Conservation (phyloP, 116 monocot genomes). For the Papilionanthe hybrid region DNA sequence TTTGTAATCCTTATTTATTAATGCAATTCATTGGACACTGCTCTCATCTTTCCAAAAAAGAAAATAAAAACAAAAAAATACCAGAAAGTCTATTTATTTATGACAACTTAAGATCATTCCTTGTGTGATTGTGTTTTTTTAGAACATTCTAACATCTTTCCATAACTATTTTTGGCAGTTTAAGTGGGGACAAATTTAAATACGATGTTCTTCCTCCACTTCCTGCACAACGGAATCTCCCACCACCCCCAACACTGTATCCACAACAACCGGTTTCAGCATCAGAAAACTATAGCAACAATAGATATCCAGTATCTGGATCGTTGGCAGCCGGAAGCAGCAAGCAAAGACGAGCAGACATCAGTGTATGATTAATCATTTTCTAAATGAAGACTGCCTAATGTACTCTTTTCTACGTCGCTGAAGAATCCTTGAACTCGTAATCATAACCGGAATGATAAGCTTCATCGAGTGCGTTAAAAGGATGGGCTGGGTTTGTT, state of each 20-base stretch:
- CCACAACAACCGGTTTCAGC: slow-evolving; percentile 79
- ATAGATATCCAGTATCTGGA: slow-evolving; percentile 30
- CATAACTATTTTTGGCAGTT: slow-evolving; percentile 23
- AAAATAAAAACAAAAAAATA: too few relatives aligned
- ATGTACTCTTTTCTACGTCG: neutral
- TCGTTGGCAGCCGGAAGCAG: slow-evolving; percentile 34
- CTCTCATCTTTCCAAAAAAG: too few relatives aligned
- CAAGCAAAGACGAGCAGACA: slow-evolving; percentile 51
- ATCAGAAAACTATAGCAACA: slow-evolving; percentile 47
- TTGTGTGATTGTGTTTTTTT: neutral
- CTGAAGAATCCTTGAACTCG: neutral
- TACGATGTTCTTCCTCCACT: slow-evolving; percentile 68
- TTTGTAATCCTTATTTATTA: too few relatives aligned
- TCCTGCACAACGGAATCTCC: slow-evolving; percentile 77
- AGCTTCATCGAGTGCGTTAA: neutral
- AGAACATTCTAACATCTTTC: neutral
- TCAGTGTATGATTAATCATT: slow-evolving; percentile 53
- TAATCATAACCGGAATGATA: neutral
- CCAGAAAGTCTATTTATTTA: too few relatives aligned
- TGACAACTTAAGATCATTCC: neutral
- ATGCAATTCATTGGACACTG: too few relatives aligned
- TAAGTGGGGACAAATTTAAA: slow-evolving; percentile 38
- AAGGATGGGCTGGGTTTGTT: neutral
- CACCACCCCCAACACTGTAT: slow-evolving; percentile 69
- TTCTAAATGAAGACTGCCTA: neutral